These are phyloP conservation scores for Paramecium biaurelia DNA, from an alignment of 73 alveolate genomes.

Conservation along the genomic window DNA sequence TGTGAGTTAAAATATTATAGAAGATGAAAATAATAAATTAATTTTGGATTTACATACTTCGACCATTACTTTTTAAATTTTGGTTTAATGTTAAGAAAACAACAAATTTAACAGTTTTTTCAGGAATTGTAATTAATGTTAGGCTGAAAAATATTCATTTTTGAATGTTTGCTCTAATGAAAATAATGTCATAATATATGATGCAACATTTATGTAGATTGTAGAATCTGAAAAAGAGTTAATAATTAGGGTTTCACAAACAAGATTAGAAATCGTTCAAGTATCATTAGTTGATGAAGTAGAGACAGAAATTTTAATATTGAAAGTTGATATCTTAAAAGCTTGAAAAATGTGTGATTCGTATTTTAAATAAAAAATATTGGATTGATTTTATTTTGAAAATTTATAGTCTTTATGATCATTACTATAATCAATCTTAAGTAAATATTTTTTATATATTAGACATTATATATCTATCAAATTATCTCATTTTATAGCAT, in stretches of 20 bases:
- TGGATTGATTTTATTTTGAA: too few species aligned
- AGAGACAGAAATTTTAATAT: neutral
- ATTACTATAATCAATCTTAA: too few species aligned
- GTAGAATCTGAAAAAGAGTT: neutral
- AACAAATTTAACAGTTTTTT: neutral
- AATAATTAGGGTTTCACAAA: neutral
- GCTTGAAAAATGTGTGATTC: neutral
- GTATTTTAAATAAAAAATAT: too few species aligned
- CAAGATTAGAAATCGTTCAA: neutral
- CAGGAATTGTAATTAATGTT: neutral
- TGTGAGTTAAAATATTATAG: neutral
- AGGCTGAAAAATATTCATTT: neutral
- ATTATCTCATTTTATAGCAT: too few species aligned
- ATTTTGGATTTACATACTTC: neutral
- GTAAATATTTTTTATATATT: too few species aligned
- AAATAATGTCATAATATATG: neutral
- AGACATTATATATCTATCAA: too few species aligned
- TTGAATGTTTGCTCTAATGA: neutral
- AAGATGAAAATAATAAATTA: neutral
- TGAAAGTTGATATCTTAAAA: neutral
- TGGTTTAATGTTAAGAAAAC: neutral
- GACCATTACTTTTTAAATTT: neutral
- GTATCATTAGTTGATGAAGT: neutral
- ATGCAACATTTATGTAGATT: neutral
- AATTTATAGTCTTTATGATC: too few species aligned